These are phyloP conservation scores for Claviceps africana DNA, from an alignment of 2,329 filamentous ascomycete genomes.

Conservation along the genomic window DNA sequence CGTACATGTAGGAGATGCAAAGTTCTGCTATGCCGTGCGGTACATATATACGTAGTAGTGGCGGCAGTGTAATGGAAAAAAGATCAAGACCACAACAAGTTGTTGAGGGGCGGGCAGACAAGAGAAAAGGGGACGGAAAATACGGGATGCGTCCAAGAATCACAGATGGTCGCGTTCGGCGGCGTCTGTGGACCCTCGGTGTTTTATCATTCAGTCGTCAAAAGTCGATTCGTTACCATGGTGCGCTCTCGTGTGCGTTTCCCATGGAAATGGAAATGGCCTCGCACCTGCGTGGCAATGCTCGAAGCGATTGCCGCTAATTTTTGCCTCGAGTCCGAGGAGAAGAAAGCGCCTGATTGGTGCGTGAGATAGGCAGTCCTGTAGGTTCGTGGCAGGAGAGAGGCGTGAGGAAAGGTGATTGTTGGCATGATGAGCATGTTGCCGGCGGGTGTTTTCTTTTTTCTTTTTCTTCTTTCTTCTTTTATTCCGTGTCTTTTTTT, in stretches of 20 bases:
- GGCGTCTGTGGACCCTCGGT: slow-evolving; percentile 2
- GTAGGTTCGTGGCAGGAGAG: too few species aligned
- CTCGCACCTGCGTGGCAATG: not conserved
- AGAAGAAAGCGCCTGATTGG: not conserved
- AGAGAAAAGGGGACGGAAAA: not conserved
- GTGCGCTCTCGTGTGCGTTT: not conserved
- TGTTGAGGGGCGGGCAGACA: not conserved
- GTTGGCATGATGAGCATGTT: not conserved
- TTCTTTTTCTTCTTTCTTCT: too few species aligned
- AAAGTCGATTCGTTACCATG: slow-evolving; percentile 2
- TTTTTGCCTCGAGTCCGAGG: not conserved
- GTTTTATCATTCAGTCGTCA: slow-evolving; percentile 4
- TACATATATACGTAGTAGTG: not conserved
- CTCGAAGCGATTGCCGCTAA: not conserved
- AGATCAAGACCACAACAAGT: not conserved
- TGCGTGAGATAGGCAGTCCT: slow-evolving; percentile 1
- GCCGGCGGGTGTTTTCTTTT: too few species aligned
- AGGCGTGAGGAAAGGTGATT: not conserved
- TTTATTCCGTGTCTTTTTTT: slow-evolving; percentile 6
- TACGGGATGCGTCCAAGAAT: slow-evolving; percentile 6
- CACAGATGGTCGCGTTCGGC: not conserved
- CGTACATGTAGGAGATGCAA: not conserved
- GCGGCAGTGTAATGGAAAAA: not conserved
- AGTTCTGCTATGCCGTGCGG: not conserved
- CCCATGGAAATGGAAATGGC: not conserved